Evolutionary conservation across 2,329 filamentous ascomycete genomes (phyloP).

Genomic region (Diaporthe nobilis): DNA sequence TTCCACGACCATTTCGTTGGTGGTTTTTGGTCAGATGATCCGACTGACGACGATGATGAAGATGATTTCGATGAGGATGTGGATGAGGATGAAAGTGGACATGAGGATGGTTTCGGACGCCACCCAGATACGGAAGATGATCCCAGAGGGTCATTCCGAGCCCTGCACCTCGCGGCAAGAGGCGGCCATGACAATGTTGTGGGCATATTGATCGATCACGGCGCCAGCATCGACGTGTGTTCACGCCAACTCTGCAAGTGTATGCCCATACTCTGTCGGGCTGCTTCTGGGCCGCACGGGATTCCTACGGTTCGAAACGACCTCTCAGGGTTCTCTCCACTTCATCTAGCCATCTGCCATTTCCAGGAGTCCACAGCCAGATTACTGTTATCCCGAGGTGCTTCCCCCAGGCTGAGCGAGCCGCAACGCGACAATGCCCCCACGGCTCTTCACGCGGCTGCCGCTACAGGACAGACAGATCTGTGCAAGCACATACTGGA

Average conservation of each 20-base stretch:
- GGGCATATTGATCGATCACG: conserved; percentile 44
- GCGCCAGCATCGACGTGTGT: conserved; percentile 43
- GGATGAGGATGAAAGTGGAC: conserved; percentile 6
- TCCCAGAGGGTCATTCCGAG: conserved; percentile 41
- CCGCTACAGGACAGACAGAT: conserved; percentile 44
- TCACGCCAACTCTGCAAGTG: conserved; percentile 46
- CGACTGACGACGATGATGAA: not conserved
- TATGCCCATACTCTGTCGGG: conserved; percentile 36
- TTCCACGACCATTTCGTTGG: not conserved
- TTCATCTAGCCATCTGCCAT: conserved; percentile 49
- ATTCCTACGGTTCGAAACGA: conserved; percentile 32
- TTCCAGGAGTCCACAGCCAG: conserved; percentile 44
- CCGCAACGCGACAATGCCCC: conserved; percentile 23
- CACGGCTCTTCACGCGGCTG: conserved; percentile 49
- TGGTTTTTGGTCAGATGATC: not conserved
- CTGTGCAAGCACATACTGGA: conserved; percentile 45
- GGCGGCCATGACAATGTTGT: conserved; percentile 46
- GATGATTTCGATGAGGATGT: not conserved
- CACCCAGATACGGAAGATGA: conserved; percentile 31
- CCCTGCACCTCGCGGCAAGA: conserved; percentile 47
- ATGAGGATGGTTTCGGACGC: conserved; percentile 18
- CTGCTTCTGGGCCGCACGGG: conserved; percentile 44
- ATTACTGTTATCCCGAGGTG: conserved; percentile 46
- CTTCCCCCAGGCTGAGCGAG: conserved; percentile 44
- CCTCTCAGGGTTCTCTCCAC: conserved; percentile 43